Base-by-base conservation (phyloP, 225 moss, liverwort and hornwort genomes). In the Bryoerythrophyllum caledonicum region DNA sequence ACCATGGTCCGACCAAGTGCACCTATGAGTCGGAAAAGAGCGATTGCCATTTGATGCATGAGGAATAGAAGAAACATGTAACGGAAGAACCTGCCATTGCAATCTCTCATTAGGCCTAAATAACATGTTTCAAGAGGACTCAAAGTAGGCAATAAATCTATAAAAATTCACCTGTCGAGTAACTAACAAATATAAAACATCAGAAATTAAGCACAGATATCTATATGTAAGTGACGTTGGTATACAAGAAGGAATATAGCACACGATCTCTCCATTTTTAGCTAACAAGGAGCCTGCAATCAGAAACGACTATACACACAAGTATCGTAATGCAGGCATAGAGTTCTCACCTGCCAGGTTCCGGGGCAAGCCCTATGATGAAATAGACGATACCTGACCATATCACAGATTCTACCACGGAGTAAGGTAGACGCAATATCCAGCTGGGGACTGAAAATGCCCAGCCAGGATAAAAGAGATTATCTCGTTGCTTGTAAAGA, bases 401-500 rank as follows among this genome's bases (percentile, higher is more conserved):
- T 75, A 93, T 91, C 58, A 93, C 26, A 58, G 89, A 82, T 86
- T 95, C 95, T 63, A 73, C 51, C 34, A 84, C 30, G 17, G 95
- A 95, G 44, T 88, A 91, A 6, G 92, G 95, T 62, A 95, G 83
- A 74, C 95, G 91, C 60, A 93, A 87, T 53, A 95, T 63, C 75
- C 84, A 84, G 63, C 90, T 83, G 44, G 95, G 91, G 46, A 91
- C 13, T 17, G 95, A 86, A 82, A 86, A 93, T 49, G 95, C 95
- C 95, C 95, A 95, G 59, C 91, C 82, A 51, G 95, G 95, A 71
- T 95, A 95, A 43, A 95, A 93, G 10, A 92, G 79, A 65, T 91
- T 88, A 79, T 95, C 95, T 23, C 95, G 88, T 84, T 95, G 95
- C 72, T 93, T 95, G 85, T 93, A 95, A 55, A 95, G 87, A 41